Evolutionary conservation across 75 land plant species (phyloP).

Genomic region (Picea sitchensis): DNA sequence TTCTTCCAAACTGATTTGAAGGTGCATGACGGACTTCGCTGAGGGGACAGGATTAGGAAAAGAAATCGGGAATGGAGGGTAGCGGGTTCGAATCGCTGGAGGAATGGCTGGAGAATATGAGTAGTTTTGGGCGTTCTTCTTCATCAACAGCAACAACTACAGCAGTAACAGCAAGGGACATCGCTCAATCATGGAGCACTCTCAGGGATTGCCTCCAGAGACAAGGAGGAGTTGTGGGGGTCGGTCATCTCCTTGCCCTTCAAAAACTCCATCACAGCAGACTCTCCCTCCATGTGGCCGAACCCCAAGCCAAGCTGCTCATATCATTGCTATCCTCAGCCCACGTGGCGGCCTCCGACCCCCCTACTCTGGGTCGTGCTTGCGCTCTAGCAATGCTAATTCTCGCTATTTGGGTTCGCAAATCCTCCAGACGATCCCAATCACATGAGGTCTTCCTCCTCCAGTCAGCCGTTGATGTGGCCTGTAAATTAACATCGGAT

Average conservation of each 20-base stretch:
- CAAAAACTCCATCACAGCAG: conserved; percentile 27
- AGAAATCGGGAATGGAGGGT: too few relatives aligned
- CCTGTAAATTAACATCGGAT: neutral
- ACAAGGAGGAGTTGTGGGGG: conserved; percentile 16
- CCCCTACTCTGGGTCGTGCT: conserved; percentile 27
- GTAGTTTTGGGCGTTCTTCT: too few relatives aligned
- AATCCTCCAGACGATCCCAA: conserved; percentile 22
- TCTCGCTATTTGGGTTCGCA: conserved; percentile 64
- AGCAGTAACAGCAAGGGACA: conserved; percentile 35
- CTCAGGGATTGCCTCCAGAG: conserved; percentile 43
- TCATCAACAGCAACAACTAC: too few relatives aligned
- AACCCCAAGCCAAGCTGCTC: conserved; percentile 73
- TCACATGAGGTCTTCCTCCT: neutral
- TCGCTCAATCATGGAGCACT: conserved; percentile 66
- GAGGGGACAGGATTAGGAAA: too few relatives aligned
- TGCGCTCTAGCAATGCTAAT: conserved; percentile 25
- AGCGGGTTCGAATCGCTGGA: too few relatives aligned
- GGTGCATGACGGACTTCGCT: too few relatives aligned
- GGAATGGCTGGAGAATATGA: too few relatives aligned
- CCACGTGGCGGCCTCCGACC: neutral
- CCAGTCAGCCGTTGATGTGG: neutral
- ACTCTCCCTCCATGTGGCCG: conserved; percentile 53
- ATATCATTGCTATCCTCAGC: conserved; percentile 28
- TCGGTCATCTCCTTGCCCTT: conserved; percentile 38
- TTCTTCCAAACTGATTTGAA: too few relatives aligned